Conservation (phyloP, 306 rosid genomes). For the Casuarina equisetifolia region DNA sequence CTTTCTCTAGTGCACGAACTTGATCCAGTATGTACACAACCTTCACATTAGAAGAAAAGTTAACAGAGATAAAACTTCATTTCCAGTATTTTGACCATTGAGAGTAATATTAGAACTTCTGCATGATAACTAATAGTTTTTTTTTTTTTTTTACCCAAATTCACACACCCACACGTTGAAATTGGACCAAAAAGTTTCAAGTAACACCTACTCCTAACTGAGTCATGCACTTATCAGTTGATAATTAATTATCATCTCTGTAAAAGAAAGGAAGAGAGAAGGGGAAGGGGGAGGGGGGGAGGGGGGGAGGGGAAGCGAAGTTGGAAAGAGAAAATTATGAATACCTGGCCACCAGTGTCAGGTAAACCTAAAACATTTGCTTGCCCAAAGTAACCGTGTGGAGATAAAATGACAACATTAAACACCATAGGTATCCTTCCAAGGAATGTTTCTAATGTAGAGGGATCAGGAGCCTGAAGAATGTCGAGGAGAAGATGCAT, state of each 20-base stretch:
- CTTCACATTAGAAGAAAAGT: conserved; percentile 32
- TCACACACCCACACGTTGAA: no score
- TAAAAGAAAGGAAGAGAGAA: not conserved
- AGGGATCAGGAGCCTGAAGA: conserved; percentile 96
- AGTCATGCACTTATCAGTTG: no score
- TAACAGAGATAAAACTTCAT: conserved; percentile 5
- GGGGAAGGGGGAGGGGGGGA: not conserved
- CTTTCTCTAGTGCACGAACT: conserved; percentile 95
- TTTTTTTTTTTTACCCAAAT: no score
- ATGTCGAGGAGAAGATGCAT: conserved; percentile 82
- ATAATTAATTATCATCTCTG: not conserved
- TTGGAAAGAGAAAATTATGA: conserved; percentile 7
- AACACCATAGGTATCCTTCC: conserved; percentile 95
- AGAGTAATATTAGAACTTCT: not conserved
- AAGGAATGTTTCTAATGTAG: conserved; percentile 77
- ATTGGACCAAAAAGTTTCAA: no score
- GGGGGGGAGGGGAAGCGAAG: not conserved
- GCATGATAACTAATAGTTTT: not conserved
- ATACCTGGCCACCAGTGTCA: conserved; percentile 99
- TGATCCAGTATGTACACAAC: conserved; percentile 94
- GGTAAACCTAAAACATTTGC: conserved; percentile 96
- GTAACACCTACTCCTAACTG: no score
- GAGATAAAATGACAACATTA: conserved; percentile 85
- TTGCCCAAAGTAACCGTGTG: conserved; percentile 93
- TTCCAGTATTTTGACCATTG: not conserved